Percentiles rank a stretch among this genome's conserved stretches.
These are phyloP conservation scores for Chlamydomonas sp. DNA, from an alignment of 139 green algal species.

Conservation along the genomic window DNA sequence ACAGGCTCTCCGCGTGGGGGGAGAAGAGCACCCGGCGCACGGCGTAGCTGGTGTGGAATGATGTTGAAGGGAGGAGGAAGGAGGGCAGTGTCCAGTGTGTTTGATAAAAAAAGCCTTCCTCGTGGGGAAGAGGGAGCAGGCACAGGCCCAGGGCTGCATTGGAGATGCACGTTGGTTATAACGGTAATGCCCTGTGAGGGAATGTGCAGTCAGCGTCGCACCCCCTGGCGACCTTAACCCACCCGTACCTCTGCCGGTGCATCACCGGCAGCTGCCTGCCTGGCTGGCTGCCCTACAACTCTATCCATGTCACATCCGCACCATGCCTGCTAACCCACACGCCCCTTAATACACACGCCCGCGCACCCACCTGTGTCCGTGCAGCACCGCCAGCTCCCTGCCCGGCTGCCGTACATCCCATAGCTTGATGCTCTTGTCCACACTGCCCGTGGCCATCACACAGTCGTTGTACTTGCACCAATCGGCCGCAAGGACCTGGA, in stretches of 20 bases:
- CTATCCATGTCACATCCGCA: no score
- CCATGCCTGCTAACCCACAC: not conserved
- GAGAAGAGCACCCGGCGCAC: conserved; percentile 91
- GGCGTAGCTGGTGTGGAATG: conserved; percentile 76
- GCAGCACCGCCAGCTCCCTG: conserved; percentile 70
- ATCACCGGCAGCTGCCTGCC: no score
- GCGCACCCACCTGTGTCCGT: conserved; percentile 79
- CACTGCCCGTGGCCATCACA: conserved; percentile 87
- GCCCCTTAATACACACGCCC: not conserved
- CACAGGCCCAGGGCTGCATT: no score
- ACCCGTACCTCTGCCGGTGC: no score
- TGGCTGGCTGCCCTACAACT: no score
- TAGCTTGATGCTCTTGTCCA: conserved; percentile 95
- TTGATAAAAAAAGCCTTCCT: no score
- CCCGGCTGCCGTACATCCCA: conserved; percentile 29
- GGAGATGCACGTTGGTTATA: no score
- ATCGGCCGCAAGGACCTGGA: conserved; percentile 85
- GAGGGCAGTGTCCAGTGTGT: not conserved
- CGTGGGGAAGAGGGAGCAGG: no score
- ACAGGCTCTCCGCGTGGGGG: conserved; percentile 81
- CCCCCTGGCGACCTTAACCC: no score
- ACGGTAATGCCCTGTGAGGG: no score
- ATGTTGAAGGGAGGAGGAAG: not conserved
- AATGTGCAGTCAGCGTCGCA: no score
- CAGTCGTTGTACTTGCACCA: conserved; percentile 99